Base-by-base conservation (phyloP, 1,284 basidiomycete genomes). In the Microbotryomycetes sp. region DNA sequence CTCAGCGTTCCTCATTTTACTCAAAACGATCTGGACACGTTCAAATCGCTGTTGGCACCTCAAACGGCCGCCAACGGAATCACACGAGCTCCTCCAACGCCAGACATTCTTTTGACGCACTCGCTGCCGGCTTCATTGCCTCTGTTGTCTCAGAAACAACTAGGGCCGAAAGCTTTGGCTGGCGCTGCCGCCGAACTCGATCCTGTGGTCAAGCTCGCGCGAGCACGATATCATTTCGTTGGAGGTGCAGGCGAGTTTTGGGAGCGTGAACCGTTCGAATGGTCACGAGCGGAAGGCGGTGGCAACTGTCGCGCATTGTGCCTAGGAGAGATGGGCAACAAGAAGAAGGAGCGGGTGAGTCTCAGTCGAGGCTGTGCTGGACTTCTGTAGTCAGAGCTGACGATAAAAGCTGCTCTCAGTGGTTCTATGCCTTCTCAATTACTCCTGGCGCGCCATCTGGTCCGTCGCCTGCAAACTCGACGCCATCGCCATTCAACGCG, bases 261-360 rank as follows among this genome's bases (percentile, higher is more conserved):
- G 91, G 92, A 97, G 74, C 79, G 92, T 57, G 91, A 94, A 68
- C 92, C 92, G 3, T 92, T 85, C 73, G 76, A 82, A 5, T 96
- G 92, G 92, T 81, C 84, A 32, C 85, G 85, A 36, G 83, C 85
- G 58, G 77, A 78, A 22, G 76, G 75, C 0, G 70, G 71, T 42
- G 84, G 45, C 3, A 57, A 59, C 74, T 52, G 82, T 66, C 80
- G 87, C 61, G 76, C 88, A 49, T 68, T 96, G 56, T 86, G 87
- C 71, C 79, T 97, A 6, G 92, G 90, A 36, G 81, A 86, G n/a
- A 88, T 96, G 74, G 90, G 89, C 49, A 66, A 69, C 54, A 67
- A 83, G 25, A 88, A 88, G 77, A 94, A 92, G 75, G 87, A 89
- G 70, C 81, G 92, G 71, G 92, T 92, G 70, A 66, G 84, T 70